phyloP scores from a whole-genome alignment of 2,329 filamentous ascomycete genomes.

The Diaporthe sp. region DNA sequence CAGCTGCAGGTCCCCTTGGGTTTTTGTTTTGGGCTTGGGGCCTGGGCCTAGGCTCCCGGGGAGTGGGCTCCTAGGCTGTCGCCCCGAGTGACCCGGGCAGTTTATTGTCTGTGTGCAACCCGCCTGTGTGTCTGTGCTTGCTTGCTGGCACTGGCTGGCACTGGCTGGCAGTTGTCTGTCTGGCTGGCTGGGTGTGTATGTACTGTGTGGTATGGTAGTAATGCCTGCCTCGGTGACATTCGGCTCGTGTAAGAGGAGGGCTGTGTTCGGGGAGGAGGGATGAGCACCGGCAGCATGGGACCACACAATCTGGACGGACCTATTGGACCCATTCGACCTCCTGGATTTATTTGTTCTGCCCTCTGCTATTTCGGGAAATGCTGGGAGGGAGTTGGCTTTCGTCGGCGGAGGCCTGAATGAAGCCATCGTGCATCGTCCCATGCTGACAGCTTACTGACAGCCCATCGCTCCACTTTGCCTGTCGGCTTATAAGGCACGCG shows the following conservation, averaged over 20 bases:
- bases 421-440: slow-evolving; percentile 14
- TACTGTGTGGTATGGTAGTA: too few species aligned
- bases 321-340: neutral
- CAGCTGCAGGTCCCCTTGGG: slow-evolving; percentile 28
- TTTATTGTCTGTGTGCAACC: neutral
- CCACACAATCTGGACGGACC: slow-evolving; percentile 9
- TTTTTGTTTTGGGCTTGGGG: neutral
- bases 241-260: slow-evolving; percentile 14
- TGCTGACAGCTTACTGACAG: slow-evolving; percentile 23
- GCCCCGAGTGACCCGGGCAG: slow-evolving; percentile 6
- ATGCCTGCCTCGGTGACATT: neutral
- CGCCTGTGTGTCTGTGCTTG: neutral
- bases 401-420: neutral
- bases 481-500: neutral
- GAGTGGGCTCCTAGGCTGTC: neutral
- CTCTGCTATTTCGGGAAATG: slow-evolving; percentile 24
- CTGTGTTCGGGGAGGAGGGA: slow-evolving; percentile 28
- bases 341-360: too few species aligned
- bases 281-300: slow-evolving; percentile 20
- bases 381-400: too few species aligned
- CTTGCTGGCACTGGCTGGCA: neutral
- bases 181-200: too few species aligned
- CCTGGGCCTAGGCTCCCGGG: neutral
- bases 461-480: slow-evolving; percentile 7
- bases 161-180: too few species aligned